Evolutionary conservation across 2,329 filamentous ascomycete species (phyloP).

Genomic region (Lizonia empirigonia): DNA sequence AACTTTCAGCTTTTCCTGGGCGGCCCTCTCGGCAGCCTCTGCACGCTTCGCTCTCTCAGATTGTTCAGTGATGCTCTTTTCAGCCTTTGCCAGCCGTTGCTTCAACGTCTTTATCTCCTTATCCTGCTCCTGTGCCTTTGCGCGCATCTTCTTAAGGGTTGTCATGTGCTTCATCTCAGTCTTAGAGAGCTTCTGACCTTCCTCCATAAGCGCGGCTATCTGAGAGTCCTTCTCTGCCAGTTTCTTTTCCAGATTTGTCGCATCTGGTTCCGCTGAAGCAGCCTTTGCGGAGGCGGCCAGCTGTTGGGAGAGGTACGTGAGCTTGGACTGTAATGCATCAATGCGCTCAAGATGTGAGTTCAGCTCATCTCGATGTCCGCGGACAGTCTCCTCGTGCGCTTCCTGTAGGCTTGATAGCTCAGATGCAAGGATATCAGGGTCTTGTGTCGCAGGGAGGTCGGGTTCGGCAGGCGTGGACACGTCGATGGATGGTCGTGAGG

Average conservation of each 20-base stretch:
- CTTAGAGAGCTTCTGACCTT: slow-evolving; percentile 86
- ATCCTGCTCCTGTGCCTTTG: slow-evolving; percentile 58
- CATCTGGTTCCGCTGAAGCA: slow-evolving; percentile 56
- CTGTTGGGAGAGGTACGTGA: slow-evolving; percentile 84
- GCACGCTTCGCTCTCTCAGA: slow-evolving; percentile 65
- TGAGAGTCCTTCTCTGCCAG: slow-evolving; percentile 88
- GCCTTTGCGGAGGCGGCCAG: slow-evolving; percentile 76
- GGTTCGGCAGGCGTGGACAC: slow-evolving; percentile 44
- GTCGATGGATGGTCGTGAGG: slow-evolving; percentile 41
- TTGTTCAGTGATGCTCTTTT: slow-evolving; percentile 67
- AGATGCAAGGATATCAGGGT: slow-evolving; percentile 47
- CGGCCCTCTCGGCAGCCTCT: slow-evolving; percentile 63
- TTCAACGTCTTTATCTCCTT: slow-evolving; percentile 60
- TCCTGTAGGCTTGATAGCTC: slow-evolving; percentile 57
- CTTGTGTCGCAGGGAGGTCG: slow-evolving; percentile 22
- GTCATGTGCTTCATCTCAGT: slow-evolving; percentile 83
- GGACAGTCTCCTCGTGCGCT: slow-evolving; percentile 58
- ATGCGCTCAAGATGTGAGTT: slow-evolving; percentile 85
- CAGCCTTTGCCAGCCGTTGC: slow-evolving; percentile 67
- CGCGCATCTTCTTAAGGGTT: slow-evolving; percentile 78
- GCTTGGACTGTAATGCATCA: slow-evolving; percentile 87
- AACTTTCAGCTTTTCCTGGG: slow-evolving; percentile 60
- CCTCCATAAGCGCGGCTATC: slow-evolving; percentile 87
- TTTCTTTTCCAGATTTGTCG: slow-evolving; percentile 66
- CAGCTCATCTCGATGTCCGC: slow-evolving; percentile 78